Evolutionary conservation across 352 stramenopile species (phyloP).

Genomic region (Phytopythium chamaehyphon): DNA sequence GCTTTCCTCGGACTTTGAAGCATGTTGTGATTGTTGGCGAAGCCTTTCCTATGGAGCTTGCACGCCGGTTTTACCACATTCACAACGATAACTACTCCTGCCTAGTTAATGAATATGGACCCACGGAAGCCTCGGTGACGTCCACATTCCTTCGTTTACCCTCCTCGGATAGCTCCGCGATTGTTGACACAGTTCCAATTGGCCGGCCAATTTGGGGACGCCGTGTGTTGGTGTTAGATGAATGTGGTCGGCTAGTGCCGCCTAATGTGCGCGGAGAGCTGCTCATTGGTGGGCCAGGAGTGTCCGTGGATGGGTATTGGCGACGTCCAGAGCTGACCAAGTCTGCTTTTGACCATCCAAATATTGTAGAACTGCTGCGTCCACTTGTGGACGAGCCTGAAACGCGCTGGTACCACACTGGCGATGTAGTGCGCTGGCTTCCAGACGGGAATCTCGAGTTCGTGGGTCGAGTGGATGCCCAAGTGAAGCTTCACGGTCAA

Average conservation of each 20-base stretch:
- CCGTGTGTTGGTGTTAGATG: constrained; percentile 44
- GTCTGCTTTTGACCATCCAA: constrained; percentile 17
- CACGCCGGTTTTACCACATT: constrained; percentile 40
- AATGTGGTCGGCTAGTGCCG: constrained; percentile 33
- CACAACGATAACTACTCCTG: constrained; percentile 17
- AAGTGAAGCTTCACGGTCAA: constrained; percentile 81
- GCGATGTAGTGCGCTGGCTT: constrained; percentile 65
- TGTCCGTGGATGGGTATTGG: constrained; percentile 63
- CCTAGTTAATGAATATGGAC: constrained; percentile 52
- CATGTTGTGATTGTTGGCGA: constrained; percentile 44
- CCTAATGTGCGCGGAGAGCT: constrained; percentile 56
- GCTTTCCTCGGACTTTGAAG: constrained; percentile 29
- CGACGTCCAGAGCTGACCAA: constrained; percentile 20
- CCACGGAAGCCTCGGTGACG: constrained; percentile 47
- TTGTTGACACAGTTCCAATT: constrained; percentile 44
- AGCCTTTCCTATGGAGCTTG: constrained; percentile 39
- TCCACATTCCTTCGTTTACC: constrained; percentile 36
- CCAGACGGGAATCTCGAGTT: constrained; percentile 51
- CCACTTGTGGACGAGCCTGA: not conserved
- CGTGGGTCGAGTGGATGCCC: constrained; percentile 59
- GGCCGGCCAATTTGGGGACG: constrained; percentile 48
- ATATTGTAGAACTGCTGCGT: constrained; percentile 2
- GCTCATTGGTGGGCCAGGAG: constrained; percentile 59
- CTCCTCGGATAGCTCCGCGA: not conserved
- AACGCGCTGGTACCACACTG: constrained; percentile 54